phyloP scores from a whole-genome alignment of 306 rosid species.

The Vigna hirtella region DNA sequence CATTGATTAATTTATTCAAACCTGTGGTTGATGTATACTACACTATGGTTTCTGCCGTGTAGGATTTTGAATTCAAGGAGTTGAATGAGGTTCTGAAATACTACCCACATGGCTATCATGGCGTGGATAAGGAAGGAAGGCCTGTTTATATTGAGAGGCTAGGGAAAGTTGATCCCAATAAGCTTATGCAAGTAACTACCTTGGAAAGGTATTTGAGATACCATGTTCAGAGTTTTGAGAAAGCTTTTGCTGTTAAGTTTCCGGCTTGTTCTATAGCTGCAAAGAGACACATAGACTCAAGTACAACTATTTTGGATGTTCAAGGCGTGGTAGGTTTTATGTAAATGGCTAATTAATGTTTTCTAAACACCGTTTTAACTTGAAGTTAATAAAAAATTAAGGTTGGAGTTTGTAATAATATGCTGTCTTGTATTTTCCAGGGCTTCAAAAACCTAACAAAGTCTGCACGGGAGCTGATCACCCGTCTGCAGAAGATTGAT shows the following conservation, averaged over 20 bases:
- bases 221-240: slow-evolving; percentile 89
- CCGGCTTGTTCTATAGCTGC: slow-evolving; percentile 94
- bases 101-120: slow-evolving; percentile 92
- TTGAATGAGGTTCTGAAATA: slow-evolving; percentile 65
- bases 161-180: slow-evolving; percentile 83
- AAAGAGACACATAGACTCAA: slow-evolving; percentile 81
- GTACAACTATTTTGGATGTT: slow-evolving; percentile 87
- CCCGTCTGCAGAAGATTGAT: slow-evolving; percentile 79
- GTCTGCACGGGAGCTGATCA: slow-evolving; percentile 77
- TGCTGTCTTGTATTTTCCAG: slow-evolving; percentile 48
- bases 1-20: background rate
- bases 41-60: slow-evolving; percentile 6
- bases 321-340: slow-evolving; percentile 77
- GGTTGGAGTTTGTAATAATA: slow-evolving; percentile 24
- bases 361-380: slow-evolving; percentile 4
- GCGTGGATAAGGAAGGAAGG: slow-evolving; percentile 88
- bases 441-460: slow-evolving; percentile 84
- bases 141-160: slow-evolving; percentile 85
- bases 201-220: slow-evolving; percentile 77
- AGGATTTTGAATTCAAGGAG: slow-evolving; percentile 88
- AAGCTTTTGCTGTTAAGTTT: slow-evolving; percentile 73
- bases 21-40: slow-evolving; percentile 24
- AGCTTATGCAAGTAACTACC: slow-evolving; percentile 78
- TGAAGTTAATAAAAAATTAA: background rate
- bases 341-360: slow-evolving; percentile 10